These are phyloP conservation scores for Trichoderma lentiforme DNA, from an alignment of 2,329 filamentous ascomycete genomes.

Conservation along the genomic window DNA sequence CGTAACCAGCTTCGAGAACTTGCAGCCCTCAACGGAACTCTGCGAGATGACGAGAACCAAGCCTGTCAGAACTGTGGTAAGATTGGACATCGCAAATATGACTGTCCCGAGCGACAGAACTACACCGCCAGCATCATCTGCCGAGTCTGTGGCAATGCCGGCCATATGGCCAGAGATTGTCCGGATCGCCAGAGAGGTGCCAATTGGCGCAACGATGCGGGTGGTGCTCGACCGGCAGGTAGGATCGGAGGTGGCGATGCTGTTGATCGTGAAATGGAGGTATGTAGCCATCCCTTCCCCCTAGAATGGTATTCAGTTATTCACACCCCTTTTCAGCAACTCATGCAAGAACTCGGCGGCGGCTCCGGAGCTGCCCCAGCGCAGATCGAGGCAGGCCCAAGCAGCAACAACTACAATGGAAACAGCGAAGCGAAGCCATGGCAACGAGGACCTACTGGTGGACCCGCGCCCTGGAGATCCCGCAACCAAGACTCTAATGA, in stretches of 20 bases:
- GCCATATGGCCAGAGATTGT: slow-evolving; percentile 98
- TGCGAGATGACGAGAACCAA: slow-evolving; percentile 98
- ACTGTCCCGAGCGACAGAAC: slow-evolving; percentile 96
- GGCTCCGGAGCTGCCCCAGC: slow-evolving; percentile 65
- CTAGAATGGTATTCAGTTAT: not conserved
- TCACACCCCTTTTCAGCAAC: slow-evolving; percentile 57
- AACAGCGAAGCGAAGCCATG: slow-evolving; percentile 73
- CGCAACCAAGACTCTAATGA: slow-evolving; percentile 53
- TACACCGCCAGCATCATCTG: slow-evolving; percentile 99
- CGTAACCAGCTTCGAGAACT: slow-evolving; percentile 97
- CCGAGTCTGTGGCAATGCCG: slow-evolving; percentile 94
- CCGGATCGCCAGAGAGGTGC: slow-evolving; percentile 87
- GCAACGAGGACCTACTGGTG: slow-evolving; percentile 82
- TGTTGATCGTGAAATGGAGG: slow-evolving; percentile 92
- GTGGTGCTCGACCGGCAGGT: slow-evolving; percentile 53
- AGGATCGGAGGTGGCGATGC: slow-evolving; percentile 75
- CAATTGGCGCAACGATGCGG: slow-evolving; percentile 80
- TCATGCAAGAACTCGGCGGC: slow-evolving; percentile 95
- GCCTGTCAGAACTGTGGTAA: slow-evolving; percentile 99
- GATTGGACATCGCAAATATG: slow-evolving; percentile 98
- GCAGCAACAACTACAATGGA: slow-evolving; percentile 40
- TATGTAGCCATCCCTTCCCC: slow-evolving; percentile 43
- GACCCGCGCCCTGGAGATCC: slow-evolving; percentile 74
- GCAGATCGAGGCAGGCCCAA: slow-evolving; percentile 83
- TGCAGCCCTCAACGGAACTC: slow-evolving; percentile 95